phyloP scores from a whole-genome alignment of 2,329 filamentous ascomycete genomes.

The Fusarium bulbicola region DNA sequence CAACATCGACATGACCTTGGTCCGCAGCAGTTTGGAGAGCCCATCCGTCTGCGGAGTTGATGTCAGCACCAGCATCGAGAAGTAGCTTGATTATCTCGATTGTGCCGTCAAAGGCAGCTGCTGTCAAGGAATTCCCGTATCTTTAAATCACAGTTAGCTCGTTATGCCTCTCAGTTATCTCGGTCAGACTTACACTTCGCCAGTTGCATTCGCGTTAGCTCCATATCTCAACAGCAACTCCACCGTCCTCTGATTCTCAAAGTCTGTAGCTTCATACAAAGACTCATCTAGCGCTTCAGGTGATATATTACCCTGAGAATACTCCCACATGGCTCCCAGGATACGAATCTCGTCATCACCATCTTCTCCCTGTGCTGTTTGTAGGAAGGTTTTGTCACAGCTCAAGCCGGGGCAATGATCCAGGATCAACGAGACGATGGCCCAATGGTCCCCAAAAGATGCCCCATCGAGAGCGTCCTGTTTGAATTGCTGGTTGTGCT shows the following conservation, averaged over 20 bases:
- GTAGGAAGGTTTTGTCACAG: constrained; percentile 48
- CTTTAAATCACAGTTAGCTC: background rate
- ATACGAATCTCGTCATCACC: constrained; percentile 48
- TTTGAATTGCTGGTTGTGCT: constrained; percentile 45
- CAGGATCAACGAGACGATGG: constrained; percentile 48
- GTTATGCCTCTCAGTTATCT: accelerated
- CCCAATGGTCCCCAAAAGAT: constrained; percentile 49
- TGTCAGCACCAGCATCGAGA: constrained; percentile 46
- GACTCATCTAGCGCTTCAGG: constrained; percentile 45
- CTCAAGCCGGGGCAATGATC: constrained; percentile 45
- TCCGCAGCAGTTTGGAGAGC: constrained; percentile 51
- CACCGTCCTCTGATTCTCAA: constrained; percentile 50
- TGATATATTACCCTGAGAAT: constrained; percentile 47
- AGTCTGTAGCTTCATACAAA: constrained; percentile 52
- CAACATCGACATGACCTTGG: constrained; percentile 48
- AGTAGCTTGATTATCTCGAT: constrained; percentile 43
- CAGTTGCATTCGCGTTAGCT: constrained; percentile 51
- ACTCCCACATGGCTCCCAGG: constrained; percentile 50
- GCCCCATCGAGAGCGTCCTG: constrained; percentile 49
- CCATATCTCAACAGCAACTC: constrained; percentile 48
- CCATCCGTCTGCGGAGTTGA: constrained; percentile 49
- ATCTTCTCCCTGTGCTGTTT: constrained; percentile 43
- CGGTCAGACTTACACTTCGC: constrained; percentile 43
- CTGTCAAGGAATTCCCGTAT: constrained; percentile 45
- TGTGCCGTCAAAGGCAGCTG: constrained; percentile 51